phyloP scores from a whole-genome alignment of 1,139 yeast species.

The Hyphopichia buzzinii region DNA sequence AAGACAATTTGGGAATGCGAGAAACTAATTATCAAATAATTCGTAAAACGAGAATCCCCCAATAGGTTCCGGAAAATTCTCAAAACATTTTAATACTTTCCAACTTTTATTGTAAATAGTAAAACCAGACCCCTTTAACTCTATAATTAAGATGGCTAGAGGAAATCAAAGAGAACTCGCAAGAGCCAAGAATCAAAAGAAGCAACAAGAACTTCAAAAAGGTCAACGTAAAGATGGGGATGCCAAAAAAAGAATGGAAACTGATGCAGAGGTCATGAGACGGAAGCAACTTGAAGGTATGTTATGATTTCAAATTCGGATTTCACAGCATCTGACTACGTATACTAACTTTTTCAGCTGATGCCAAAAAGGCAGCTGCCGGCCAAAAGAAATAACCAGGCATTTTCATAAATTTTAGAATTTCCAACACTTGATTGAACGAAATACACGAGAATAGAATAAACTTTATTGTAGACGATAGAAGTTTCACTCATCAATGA shows the following conservation, averaged over 20 bases:
- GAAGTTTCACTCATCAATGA: too few species aligned
- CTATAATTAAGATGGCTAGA: slow-evolving; percentile 73
- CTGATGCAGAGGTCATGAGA: slow-evolving; percentile 85
- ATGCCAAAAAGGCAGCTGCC: slow-evolving; percentile 56
- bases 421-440: neutral
- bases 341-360: slow-evolving; percentile 36
- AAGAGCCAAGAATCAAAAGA: slow-evolving; percentile 82
- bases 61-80: neutral
- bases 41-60: neutral
- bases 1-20: too few species aligned
- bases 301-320: slow-evolving; percentile 21
- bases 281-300: slow-evolving; percentile 80
- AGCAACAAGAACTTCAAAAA: slow-evolving; percentile 61
- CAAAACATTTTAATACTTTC: neutral
- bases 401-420: too few species aligned
- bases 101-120: neutral
- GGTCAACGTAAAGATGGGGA: slow-evolving; percentile 75
- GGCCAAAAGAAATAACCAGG: slow-evolving; percentile 16
- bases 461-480: too few species aligned
- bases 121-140: too few species aligned
- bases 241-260: slow-evolving; percentile 79
- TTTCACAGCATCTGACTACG: neutral
- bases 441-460: slow-evolving; percentile 1
- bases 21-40: too few species aligned
- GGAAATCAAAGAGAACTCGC: slow-evolving; percentile 97